Percentiles rank a stretch among this genome's conserved stretches.
These are phyloP conservation scores for Saccharomycopsis javanensis DNA, from an alignment of 805 yeast species.

Conservation along the genomic window DNA sequence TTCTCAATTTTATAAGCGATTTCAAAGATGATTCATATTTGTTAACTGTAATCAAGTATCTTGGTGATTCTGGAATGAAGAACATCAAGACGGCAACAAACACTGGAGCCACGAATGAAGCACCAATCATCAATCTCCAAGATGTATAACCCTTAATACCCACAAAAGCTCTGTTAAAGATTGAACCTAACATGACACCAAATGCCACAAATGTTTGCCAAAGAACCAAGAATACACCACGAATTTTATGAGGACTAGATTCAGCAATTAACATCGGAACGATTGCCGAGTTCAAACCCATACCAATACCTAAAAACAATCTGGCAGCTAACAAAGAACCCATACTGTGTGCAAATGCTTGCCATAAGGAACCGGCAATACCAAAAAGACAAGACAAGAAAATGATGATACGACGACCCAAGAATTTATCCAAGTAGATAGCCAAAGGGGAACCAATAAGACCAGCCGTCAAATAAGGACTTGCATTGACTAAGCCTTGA, in stretches of 20 bases:
- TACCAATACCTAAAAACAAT: constrained; percentile 51
- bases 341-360: constrained; percentile 52
- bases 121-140: constrained; percentile 62
- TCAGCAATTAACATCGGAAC: constrained; percentile 62
- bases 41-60: constrained; percentile 53
- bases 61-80: constrained; percentile 58
- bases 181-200: constrained; percentile 60
- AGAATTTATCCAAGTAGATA: constrained; percentile 38
- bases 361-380: constrained; percentile 53
- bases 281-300: constrained; percentile 58
- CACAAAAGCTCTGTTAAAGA: constrained; percentile 47
- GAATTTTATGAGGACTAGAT: constrained; percentile 42
- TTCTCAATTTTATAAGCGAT: constrained; percentile 38
- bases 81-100: constrained; percentile 42
- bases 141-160: constrained; percentile 36
- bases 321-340: constrained; percentile 52
- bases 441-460: constrained; percentile 47
- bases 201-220: constrained; percentile 70
- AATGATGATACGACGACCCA: constrained; percentile 54
- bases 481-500: constrained; percentile 54
- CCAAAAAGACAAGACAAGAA: constrained; percentile 50
- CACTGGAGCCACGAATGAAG: constrained; percentile 51
- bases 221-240: constrained; percentile 61
- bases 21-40: constrained; percentile 40
- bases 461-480: constrained; percentile 56